Base-by-base conservation (phyloP, 164 flowering plant species). In the Magnolia officinalis region DNA sequence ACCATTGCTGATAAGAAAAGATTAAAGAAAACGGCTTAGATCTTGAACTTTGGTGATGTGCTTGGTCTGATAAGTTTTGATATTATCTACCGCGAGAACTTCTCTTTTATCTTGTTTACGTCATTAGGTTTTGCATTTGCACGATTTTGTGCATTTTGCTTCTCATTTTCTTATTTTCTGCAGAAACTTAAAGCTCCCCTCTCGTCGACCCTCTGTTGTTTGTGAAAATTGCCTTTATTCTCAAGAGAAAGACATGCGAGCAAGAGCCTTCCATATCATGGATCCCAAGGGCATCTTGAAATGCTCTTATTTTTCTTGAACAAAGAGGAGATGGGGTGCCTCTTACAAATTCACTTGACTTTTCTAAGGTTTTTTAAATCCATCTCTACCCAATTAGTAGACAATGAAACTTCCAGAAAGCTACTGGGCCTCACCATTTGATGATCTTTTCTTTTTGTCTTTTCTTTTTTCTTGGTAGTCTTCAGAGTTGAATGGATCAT, bases 101-200 rank as follows among this genome's bases (percentile, higher is more conserved):
- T 55, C 11, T 55, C 16, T 10, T 37, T 37, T 37, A 37, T 37
- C 45, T 37, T 37, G 45, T 37, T 37, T 37, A 37, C 45, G 6
- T 3, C 45, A 37, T 37, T 37, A 37, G 45, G 45, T 65, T 20
- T 65, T 65, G 68, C 19, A 6, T 68, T 29, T 68, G 14, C 18
- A 16, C 26, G 29, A 37, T 68, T 19, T 50, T 50, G 6, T 70
- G 24, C 24, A 19, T 50, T n/a, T 7, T 59, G 4, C 55, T 67
- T 0, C 31, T 26, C 29, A 52, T 72, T 72, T 26, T 63, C 59
- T 14, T 50, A 63, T 68, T 19, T 20, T 31, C 1, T 78, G 74
- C 83, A 95, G 99, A 88, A 90, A 90, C 79, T 87, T 96, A 16
- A 96, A 92, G 89, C 90, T 96, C 81, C 99, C 98, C 8, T 94